These are phyloP conservation scores for Cladobotryum mycophilum DNA, from an alignment of 2,329 filamentous ascomycete species.

Conservation along the genomic window DNA sequence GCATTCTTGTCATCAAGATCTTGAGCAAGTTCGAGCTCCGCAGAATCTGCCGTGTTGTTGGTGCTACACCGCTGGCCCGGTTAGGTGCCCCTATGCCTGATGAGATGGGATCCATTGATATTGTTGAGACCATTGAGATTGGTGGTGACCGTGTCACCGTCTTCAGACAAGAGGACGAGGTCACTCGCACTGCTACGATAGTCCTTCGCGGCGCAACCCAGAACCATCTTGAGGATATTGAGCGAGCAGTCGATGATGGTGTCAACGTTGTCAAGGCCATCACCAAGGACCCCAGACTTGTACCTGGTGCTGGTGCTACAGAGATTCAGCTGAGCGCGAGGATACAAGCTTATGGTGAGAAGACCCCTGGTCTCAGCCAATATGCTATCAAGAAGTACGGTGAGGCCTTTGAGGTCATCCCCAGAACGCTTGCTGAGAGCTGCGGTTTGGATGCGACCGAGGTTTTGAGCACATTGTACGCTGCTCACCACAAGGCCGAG, in stretches of 20 bases:
- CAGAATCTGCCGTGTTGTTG: constrained; percentile 89
- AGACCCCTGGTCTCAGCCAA: constrained; percentile 85
- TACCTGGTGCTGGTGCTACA: constrained; percentile 89
- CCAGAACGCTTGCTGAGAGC: constrained; percentile 87
- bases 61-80: constrained; percentile 90
- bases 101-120: constrained; percentile 91
- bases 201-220: constrained; percentile 93
- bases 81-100: constrained; percentile 99
- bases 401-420: constrained; percentile 95
- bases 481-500: constrained; percentile 82
- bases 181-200: constrained; percentile 86
- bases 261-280: constrained; percentile 99
- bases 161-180: constrained; percentile 92
- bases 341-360: constrained; percentile 84
- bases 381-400: constrained; percentile 97
- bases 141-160: constrained; percentile 97
- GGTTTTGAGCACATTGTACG: constrained; percentile 84
- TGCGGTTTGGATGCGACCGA: constrained; percentile 97
- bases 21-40: constrained; percentile 97
- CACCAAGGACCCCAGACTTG: constrained; percentile 83
- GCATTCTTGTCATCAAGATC: constrained; percentile 93
- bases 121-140: constrained; percentile 96
- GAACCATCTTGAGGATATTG: constrained; percentile 95
- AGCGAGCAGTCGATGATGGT: constrained; percentile 94
- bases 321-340: constrained; percentile 92